Conservation (phyloP, 139 green algal species). For the Desmodesmus armatus region DNA sequence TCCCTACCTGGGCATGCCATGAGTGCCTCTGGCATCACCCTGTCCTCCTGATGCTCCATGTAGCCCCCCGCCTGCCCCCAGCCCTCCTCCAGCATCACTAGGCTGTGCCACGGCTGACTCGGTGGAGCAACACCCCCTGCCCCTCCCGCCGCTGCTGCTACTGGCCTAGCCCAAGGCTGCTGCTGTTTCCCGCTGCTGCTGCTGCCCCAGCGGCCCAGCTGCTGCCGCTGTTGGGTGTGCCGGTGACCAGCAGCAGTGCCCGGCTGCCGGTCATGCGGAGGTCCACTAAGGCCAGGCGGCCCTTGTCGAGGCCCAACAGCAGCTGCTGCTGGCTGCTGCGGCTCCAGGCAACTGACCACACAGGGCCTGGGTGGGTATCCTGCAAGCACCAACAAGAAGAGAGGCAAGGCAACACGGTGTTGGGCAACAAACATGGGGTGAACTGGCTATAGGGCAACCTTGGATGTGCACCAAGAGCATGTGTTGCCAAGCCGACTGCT, state of each 20-base stretch:
- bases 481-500: too few species aligned
- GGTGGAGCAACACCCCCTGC: neutral
- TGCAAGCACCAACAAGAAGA: too few species aligned
- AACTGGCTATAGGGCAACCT: too few species aligned
- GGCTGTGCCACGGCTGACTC: too few species aligned
- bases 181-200: neutral
- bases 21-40: conserved; percentile 15
- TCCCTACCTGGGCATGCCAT: conserved; percentile 35
- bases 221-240: neutral
- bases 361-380: too few species aligned
- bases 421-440: too few species aligned
- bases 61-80: neutral
- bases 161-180: neutral
- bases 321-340: conserved; percentile 13
- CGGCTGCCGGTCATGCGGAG: conserved; percentile 11
- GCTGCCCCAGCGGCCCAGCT: neutral
- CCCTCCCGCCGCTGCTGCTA: neutral
- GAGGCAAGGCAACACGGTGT: too few species aligned
- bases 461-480: too few species aligned
- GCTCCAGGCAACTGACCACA: conserved; percentile 30
- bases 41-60: neutral
- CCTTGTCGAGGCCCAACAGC: conserved; percentile 38
- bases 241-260: conserved; percentile 8
- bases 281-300: conserved; percentile 42
- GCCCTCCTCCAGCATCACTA: neutral